Base-by-base conservation (phyloP, 169 alveolate genomes). In the Plasmodium falciparum region DNA sequence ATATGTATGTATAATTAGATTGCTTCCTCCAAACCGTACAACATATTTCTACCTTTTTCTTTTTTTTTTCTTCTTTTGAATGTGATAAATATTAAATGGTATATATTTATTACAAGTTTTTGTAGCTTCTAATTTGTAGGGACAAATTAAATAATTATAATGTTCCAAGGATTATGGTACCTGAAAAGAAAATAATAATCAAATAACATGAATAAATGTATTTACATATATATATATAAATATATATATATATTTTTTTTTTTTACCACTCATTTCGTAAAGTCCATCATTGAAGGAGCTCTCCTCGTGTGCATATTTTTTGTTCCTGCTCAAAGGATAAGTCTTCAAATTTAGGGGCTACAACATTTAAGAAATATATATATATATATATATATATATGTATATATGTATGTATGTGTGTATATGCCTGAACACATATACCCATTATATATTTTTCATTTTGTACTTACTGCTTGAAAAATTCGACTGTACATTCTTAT, bases 251-350 rank as follows among this genome's bases (percentile, higher is more conserved):
- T 49, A 15, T 4, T 45, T 52, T 24, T 24, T 52, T 72, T 33
- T n/a, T 54, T 17, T 76, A 76, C 89, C 89, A 33, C 67, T 65
- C 58, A 63, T 65, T 69, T 76, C 89, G 45, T 58, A 76, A 20
- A 50, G 43, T 0, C 67, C 72, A 26, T 76, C 89, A 45, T 76
- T 76, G 26, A 52, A 63, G 15, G 78, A n/a, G 43, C 33, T 58
- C 47, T 74, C 67, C 49, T 76, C 89, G 39, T 13, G 63, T 17
- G 89, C 75, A n/a, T 76, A 76, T 59, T 76, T 76, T 45, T 76
- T 76, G 58, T 76, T 66, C n/a, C 52, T 47, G 45, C 89, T 63
- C 47, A 76, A 50, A 49, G 12, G 26, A 73, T 76, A 76, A 45
- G 78, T 50, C 49, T 66, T 59, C 47, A 76, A 26, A 43, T 76